These are phyloP conservation scores for Botrytis porri DNA, from an alignment of 2,329 filamentous ascomycete species.

Conservation along the genomic window DNA sequence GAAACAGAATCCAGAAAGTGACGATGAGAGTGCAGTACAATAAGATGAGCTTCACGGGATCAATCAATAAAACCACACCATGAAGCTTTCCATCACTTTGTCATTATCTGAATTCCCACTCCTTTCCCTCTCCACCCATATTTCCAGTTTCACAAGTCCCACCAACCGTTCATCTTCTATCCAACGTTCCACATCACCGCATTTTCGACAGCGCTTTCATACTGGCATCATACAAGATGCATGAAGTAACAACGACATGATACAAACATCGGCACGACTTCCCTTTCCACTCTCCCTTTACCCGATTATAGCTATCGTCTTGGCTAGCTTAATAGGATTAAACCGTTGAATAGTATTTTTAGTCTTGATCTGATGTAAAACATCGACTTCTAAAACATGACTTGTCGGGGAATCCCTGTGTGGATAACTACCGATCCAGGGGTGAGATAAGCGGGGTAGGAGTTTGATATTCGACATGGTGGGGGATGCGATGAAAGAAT, in stretches of 20 bases:
- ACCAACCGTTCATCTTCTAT: not conserved
- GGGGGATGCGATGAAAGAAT: not conserved
- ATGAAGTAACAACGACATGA: not conserved
- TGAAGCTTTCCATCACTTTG: not conserved
- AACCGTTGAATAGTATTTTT: not conserved
- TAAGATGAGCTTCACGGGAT: not conserved
- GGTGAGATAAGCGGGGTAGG: not conserved
- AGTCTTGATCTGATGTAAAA: conserved; percentile 4
- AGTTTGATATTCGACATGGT: not conserved
- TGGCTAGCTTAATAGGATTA: not conserved
- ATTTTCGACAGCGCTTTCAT: not conserved
- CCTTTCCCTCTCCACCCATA: not conserved
- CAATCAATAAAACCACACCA: not conserved
- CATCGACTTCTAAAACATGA: not conserved
- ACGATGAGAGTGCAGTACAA: not conserved
- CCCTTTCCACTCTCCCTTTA: not conserved
- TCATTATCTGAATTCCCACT: not conserved
- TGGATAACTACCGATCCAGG: not conserved
- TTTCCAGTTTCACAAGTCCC: not conserved
- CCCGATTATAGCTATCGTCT: no score
- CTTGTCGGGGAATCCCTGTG: not conserved
- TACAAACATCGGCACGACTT: conserved; percentile 9
- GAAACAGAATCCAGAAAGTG: not conserved
- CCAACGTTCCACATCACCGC: not conserved
- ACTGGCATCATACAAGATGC: not conserved